Percentiles rank a stretch among this genome's conserved stretches.
phyloP scores from a whole-genome alignment of 176 grass and related monocot genomes.

The Eragrostis curvula region DNA sequence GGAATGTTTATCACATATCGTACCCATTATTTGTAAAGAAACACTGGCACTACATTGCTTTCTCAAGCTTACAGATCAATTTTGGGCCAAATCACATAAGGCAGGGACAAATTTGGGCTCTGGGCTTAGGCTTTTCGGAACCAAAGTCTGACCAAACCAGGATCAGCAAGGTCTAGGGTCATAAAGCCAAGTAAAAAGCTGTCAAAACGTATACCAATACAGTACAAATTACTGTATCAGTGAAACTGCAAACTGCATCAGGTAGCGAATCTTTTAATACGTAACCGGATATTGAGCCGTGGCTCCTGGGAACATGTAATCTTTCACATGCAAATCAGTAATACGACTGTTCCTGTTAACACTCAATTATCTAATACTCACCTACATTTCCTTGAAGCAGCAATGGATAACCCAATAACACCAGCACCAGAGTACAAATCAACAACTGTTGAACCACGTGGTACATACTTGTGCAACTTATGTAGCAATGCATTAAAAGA shows the following conservation, averaged over 20 bases:
- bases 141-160: neutral
- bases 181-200: neutral
- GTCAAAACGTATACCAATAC: neutral
- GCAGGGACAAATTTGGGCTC: neutral
- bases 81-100: conserved; percentile 16
- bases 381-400: conserved; percentile 88
- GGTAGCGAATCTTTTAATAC: neutral
- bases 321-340: conserved; percentile 5
- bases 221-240: neutral
- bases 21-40: neutral
- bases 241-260: conserved; percentile 14
- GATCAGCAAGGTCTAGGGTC: neutral
- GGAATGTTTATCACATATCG: neutral
- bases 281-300: neutral
- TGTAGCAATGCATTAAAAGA: conserved; percentile 87
- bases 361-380: conserved; percentile 43
- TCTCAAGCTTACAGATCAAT: neutral
- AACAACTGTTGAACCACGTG: conserved; percentile 91
- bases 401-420: conserved; percentile 86
- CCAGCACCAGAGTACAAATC: conserved; percentile 94
- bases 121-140: conserved; percentile 4
- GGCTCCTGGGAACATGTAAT: neutral
- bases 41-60: neutral
- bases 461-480: conserved; percentile 91
- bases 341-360: neutral